Base-by-base conservation (phyloP, 2,329 filamentous ascomycete species). In the Tolypocladium inflatum region DNA sequence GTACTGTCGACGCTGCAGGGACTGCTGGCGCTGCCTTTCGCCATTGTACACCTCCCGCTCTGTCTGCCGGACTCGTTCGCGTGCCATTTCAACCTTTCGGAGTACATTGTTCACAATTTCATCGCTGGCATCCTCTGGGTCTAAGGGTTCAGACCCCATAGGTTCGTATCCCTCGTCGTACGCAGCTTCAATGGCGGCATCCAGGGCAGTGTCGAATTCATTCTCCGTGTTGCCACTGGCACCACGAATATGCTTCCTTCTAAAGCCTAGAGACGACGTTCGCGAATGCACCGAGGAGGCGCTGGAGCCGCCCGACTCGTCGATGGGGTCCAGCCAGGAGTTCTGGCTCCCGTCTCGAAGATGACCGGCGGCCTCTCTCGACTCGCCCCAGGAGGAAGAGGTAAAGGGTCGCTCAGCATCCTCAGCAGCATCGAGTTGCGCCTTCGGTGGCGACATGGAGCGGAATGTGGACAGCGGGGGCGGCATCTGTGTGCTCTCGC, bases 131-230 rank as follows among this genome's bases (percentile, higher is more conserved):
- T 71, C 68, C 52, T 73, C 67, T 58, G 63, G 37, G 9, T 60
- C 62, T n/a, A 68, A 63, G n/a, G 78, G 73, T 30, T 76, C 74
- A 8, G 79, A 72, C 21, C 80, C 79, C 70, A 82, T 84, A 4
- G 89, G 89, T 68, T 96, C 91, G 62, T 91, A 89, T 0, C 90
- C 90, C 62, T 97, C 91, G 69, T 96, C 89, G 70, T 97, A 99
- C 6, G 93, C 94, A 55, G 93, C 93, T 72, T 97, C 94, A 10
- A 97, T 92, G 17, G 94, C 94, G 30, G 92, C 93, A 74, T 97
- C 93, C 50, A 97, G 79, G 4, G 94, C 94, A 10, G 91, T 91
- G 72, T 97, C 92, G 63, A 97, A 96, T 68, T 96, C 92, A 8
- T 90, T 88, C 70, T 96, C 90, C 0, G 90, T 94, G 37, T 82